A percentile compares a stretch with the other conserved stretches of the same genome.
These are phyloP conservation scores for Lithospermum erythrorhizon DNA, from an alignment of 257 asterid genomes.

Conservation along the genomic window DNA sequence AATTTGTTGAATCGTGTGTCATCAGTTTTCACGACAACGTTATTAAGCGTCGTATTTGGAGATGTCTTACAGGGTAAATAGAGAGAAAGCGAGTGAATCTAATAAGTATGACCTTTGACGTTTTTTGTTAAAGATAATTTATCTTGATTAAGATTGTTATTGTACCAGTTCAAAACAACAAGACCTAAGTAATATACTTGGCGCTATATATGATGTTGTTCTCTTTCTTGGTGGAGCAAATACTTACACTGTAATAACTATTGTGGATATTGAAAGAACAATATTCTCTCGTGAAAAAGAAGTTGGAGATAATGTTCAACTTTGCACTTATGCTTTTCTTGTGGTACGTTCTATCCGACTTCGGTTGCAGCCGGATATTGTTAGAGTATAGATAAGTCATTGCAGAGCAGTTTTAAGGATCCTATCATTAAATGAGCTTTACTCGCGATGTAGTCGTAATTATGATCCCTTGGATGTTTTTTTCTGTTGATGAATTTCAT, in stretches of 20 bases:
- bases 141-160: constrained; percentile 3
- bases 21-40: constrained; percentile 57
- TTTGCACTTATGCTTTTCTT: constrained; percentile 71
- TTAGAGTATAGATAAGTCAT: background rate
- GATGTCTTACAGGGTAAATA: constrained; percentile 64
- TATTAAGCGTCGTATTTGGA: constrained; percentile 56
- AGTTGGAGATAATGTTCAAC: constrained; percentile 77
- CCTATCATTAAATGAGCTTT: too few species aligned
- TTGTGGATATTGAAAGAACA: constrained; percentile 68
- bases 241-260: constrained; percentile 60
- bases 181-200: constrained; percentile 54
- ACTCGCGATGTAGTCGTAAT: too few species aligned
- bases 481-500: too few species aligned
- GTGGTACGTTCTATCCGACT: constrained; percentile 6
- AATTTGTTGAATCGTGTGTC: too few species aligned
- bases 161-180: constrained; percentile 52
- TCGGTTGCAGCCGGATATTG: background rate
- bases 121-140: background rate
- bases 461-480: too few species aligned
- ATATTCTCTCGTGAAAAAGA: constrained; percentile 81
- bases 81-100: constrained; percentile 37
- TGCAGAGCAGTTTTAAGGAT: too few species aligned
- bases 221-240: constrained; percentile 81
- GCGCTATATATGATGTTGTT: constrained; percentile 72
- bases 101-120: background rate